phyloP scores from a whole-genome alignment of 228 moss, liverwort and hornwort species.

The Sphagnum fallax region DNA sequence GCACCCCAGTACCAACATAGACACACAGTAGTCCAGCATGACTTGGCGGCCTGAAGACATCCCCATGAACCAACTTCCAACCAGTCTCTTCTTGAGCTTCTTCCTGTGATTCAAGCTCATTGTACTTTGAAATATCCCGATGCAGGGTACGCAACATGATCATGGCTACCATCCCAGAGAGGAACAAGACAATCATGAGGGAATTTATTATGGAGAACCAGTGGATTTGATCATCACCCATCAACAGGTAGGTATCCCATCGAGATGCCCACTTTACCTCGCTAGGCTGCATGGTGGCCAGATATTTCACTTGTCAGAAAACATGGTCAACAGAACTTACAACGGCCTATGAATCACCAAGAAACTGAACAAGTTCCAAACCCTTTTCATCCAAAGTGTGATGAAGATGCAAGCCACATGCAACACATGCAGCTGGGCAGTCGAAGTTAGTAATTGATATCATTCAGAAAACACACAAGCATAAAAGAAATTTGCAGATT shows the following conservation, averaged over 20 bases:
- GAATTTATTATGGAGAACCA: conserved; percentile 99
- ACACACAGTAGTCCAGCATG: conserved; percentile 73
- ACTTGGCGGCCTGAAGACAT: conserved; percentile 83
- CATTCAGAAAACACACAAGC: neutral
- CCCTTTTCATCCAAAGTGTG: neutral
- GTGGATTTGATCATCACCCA: conserved; percentile 97
- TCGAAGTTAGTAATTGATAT: neutral
- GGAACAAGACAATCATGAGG: conserved; percentile 95
- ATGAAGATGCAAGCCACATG: neutral
- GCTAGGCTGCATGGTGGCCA: conserved; percentile 50
- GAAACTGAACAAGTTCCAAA: neutral
- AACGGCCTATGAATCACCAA: neutral
- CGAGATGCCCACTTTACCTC: conserved; percentile 95
- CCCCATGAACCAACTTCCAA: conserved; percentile 97
- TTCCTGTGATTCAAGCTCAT: conserved; percentile 90
- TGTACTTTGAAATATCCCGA: conserved; percentile 95
- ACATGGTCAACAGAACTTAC: neutral
- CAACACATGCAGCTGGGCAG: too few species aligned
- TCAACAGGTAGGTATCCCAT: conserved; percentile 91
- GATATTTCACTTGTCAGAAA: neutral
- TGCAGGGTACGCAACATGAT: conserved; percentile 99
- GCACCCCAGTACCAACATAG: conserved; percentile 90
- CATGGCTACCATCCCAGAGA: conserved; percentile 99
- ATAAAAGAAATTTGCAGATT: neutral
- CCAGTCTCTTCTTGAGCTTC: conserved; percentile 99